Base-by-base conservation (phyloP, 805 yeast genomes). In the Phaffomyces antillensis region DNA sequence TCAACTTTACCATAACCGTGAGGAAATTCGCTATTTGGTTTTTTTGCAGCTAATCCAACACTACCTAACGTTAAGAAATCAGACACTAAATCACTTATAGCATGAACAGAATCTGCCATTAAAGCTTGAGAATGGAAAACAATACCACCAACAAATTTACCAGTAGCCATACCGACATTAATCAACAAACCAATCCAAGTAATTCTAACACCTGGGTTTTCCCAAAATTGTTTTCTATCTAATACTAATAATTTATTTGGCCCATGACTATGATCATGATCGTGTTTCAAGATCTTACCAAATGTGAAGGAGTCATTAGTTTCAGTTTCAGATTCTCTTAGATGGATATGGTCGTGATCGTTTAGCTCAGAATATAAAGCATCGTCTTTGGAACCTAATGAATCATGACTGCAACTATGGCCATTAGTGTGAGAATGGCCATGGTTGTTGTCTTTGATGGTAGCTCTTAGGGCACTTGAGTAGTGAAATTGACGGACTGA, bases 51-150 rank as follows among this genome's bases (percentile, higher is more conserved):
- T 41, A 84, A 79, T 30, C 86, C 81, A 17, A 93, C 96, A 1
- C 98, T 91, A 5, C 89, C 82, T 45, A 93, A 70, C 0, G 99
- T 93, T 52, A 93, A 67, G 39, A 91, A 76, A 63, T 93, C 99
- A 9, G 96, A 86, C 15, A 93, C 76, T 67, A 91, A 71, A 64
- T 93, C 99, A 39, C 95, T 82, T 18, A 87, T 73, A 0, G 98
- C 91, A 66, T 93, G 99, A 26, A 89, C 82, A 1, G 97, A 90
- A 64, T 93, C 99, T 1, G 99, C 99, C 41, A 90, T 62, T 45
- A 93, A 74, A 3, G 97, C 90, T 62, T 90, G 96, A 0, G 99
- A 93, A 63, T 93, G 96, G 75, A 93, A 93, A 34, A 80, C 80
- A 16, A 87, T 71, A 8, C 99, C 99, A 28, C 98, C 98, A 20